These are phyloP conservation scores for Priceomyces carsonii DNA, from an alignment of 805 yeast species.

Conservation along the genomic window DNA sequence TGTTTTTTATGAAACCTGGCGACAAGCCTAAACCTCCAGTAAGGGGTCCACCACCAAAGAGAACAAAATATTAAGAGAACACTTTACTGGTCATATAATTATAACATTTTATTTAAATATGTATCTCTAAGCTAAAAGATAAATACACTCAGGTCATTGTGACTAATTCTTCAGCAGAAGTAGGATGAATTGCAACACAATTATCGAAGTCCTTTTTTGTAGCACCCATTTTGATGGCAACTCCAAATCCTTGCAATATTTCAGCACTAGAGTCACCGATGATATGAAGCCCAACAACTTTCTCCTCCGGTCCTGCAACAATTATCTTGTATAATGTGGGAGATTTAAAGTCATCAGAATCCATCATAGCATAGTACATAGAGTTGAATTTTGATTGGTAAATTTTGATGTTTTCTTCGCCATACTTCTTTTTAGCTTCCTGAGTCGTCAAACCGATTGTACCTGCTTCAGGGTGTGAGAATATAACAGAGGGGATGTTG, in stretches of 20 bases:
- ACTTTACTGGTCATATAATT: neutral
- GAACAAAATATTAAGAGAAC: slow-evolving; percentile 21
- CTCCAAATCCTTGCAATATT: slow-evolving; percentile 97
- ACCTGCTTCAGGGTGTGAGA: slow-evolving; percentile 98
- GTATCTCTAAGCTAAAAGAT: neutral
- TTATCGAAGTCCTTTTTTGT: slow-evolving; percentile 93
- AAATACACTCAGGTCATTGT: slow-evolving; percentile 52
- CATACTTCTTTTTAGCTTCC: slow-evolving; percentile 76
- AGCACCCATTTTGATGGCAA: slow-evolving; percentile 98
- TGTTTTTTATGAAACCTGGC: slow-evolving; percentile 62
- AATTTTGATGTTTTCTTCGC: slow-evolving; percentile 74
- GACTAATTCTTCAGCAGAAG: slow-evolving; percentile 96
- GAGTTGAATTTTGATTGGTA: slow-evolving; percentile 84
- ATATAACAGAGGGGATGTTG: slow-evolving; percentile 93
- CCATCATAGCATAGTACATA: slow-evolving; percentile 90
- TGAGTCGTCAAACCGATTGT: slow-evolving; percentile 83
- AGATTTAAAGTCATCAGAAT: slow-evolving; percentile 61
- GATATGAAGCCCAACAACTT: slow-evolving; percentile 92
- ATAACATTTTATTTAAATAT: neutral
- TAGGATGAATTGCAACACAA: slow-evolving; percentile 98
- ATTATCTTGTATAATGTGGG: slow-evolving; percentile 88
- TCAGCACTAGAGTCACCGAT: slow-evolving; percentile 92
- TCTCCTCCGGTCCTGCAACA: slow-evolving; percentile 77
- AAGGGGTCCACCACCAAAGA: slow-evolving; percentile 56
- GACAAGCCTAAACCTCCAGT: slow-evolving; percentile 73